These are phyloP conservation scores for Nicotiana tomentosiformis DNA, from an alignment of 257 asterid species.

Conservation along the genomic window DNA sequence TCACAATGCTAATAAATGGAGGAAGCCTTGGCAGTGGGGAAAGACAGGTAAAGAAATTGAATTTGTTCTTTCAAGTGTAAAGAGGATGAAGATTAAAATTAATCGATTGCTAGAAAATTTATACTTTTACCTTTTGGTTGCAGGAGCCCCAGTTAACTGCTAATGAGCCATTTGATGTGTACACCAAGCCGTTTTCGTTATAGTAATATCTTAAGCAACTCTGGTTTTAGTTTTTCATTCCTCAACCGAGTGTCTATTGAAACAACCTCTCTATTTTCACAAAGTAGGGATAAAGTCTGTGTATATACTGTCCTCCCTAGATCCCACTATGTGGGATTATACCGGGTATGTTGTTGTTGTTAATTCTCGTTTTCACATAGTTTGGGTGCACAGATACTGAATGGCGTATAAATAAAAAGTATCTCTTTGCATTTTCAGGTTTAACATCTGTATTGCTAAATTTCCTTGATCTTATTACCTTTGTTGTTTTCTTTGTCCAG, in stretches of 20 bases:
- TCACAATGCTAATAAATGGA: conserved; percentile 75
- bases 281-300: too few species aligned
- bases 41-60: conserved; percentile 45
- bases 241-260: not conserved
- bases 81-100: too few species aligned
- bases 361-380: not conserved
- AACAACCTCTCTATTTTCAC: not conserved
- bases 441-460: not conserved
- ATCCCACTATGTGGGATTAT: too few species aligned
- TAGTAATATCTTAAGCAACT: conserved; percentile 15
- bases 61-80: not conserved
- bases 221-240: too few species aligned
- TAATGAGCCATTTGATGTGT: conserved; percentile 66
- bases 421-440: not conserved
- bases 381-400: not conserved
- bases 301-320: too few species aligned
- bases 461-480: not conserved
- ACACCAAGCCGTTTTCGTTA: conserved; percentile 64
- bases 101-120: too few species aligned
- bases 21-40: conserved; percentile 39
- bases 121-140: conserved; percentile 6
- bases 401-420: not conserved
- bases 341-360: too few species aligned
- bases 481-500: not conserved
- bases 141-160: conserved; percentile 83